phyloP scores from a whole-genome alignment of 2,329 filamentous ascomycete genomes.

The Pseudofabraea citricarpa region DNA sequence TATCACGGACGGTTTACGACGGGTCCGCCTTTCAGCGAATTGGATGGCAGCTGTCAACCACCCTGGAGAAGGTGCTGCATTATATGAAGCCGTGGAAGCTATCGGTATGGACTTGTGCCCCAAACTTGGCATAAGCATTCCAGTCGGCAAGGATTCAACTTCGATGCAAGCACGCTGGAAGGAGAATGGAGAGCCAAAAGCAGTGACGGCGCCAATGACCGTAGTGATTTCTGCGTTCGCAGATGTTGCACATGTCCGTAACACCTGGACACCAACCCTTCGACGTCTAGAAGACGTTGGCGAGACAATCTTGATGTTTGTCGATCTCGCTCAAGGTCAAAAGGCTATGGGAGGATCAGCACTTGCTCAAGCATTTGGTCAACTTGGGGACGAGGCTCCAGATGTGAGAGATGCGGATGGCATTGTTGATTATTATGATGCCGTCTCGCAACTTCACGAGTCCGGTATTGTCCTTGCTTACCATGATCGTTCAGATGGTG shows the following conservation, averaged over 20 bases:
- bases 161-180: constrained; percentile 99
- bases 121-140: constrained; percentile 84
- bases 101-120: constrained; percentile 92
- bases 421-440: constrained; percentile 88
- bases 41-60: constrained; percentile 99
- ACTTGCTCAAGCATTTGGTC: constrained; percentile 81
- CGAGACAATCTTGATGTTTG: constrained; percentile 82
- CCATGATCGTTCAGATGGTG: constrained; percentile 91
- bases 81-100: constrained; percentile 91
- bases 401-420: constrained; percentile 79
- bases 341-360: constrained; percentile 87
- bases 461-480: constrained; percentile 79
- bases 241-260: constrained; percentile 73
- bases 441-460: constrained; percentile 63
- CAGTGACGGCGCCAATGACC: constrained; percentile 88
- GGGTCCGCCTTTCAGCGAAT: constrained; percentile 88
- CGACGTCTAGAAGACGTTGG: constrained; percentile 80
- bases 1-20: constrained; percentile 56
- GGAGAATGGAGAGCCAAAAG: constrained; percentile 67
- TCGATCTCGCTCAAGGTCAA: constrained; percentile 79
- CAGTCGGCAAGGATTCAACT: constrained; percentile 96
- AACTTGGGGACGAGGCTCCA: constrained; percentile 78
- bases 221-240: constrained; percentile 89
- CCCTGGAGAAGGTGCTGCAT: constrained; percentile 82
- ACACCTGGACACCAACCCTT: constrained; percentile 91